Evolutionary conservation across 2,329 filamentous ascomycete species (phyloP).

Genomic region (Trichophyton simii): DNA sequence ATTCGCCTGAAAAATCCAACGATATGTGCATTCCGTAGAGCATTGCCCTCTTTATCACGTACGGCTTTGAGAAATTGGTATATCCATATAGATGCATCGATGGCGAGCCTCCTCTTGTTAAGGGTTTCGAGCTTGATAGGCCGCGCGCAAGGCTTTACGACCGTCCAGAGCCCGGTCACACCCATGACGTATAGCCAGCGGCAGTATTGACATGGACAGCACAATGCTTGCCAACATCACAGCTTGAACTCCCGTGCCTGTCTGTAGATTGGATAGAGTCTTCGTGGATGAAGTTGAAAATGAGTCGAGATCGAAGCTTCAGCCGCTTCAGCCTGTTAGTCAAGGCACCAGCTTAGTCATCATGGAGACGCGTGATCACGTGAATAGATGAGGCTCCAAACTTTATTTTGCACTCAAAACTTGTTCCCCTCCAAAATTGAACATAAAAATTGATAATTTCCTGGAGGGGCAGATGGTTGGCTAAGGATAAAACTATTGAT

Average conservation of each 20-base stretch:
- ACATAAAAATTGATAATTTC: background rate
- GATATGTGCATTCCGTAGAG: constrained; percentile 85
- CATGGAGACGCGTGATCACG: background rate
- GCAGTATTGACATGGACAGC: background rate
- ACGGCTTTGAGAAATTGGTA: constrained; percentile 99
- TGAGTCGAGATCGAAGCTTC: background rate
- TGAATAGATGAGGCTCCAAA: background rate
- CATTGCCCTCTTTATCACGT: constrained; percentile 95
- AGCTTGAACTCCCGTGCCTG: background rate
- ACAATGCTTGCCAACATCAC: background rate
- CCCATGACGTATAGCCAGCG: constrained; percentile 50
- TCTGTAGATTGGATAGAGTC: background rate
- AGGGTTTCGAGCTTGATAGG: constrained; percentile 94
- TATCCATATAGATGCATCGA: constrained; percentile 98
- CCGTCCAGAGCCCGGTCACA: constrained; percentile 95
- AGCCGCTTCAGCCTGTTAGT: background rate
- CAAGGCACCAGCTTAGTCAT: background rate
- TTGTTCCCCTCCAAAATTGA: background rate
- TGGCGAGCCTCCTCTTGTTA: constrained; percentile 88
- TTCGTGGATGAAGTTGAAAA: background rate
- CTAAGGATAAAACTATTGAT: background rate
- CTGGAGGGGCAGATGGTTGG: background rate
- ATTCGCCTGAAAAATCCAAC: constrained; percentile 97
- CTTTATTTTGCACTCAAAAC: background rate
- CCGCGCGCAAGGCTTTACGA: constrained; percentile 85